phyloP scores from a whole-genome alignment of 768 basidiomycete species.

The Tremella mesenterica region DNA sequence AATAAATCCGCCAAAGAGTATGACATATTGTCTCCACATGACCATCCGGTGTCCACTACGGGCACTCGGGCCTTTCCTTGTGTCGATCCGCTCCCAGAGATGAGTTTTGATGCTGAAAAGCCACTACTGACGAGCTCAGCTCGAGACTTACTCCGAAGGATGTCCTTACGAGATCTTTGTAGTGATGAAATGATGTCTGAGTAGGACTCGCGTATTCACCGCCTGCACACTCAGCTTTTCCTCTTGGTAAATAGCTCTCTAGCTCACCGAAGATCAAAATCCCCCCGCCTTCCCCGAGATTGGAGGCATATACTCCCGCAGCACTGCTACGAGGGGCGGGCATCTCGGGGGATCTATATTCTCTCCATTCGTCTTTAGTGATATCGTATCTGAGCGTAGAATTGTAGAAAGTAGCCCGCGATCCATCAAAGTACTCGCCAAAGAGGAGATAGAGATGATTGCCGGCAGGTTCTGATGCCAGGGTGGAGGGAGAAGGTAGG shows the following conservation, averaged over 20 bases:
- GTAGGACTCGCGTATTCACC: slow-evolving; percentile 79
- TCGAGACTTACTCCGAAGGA: not conserved
- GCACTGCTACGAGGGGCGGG: slow-evolving; percentile 75
- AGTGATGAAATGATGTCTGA: slow-evolving; percentile 79
- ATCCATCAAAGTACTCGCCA: slow-evolving; percentile 82
- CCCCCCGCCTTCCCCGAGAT: slow-evolving; percentile 70
- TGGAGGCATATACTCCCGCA: slow-evolving; percentile 64
- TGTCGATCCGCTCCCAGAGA: slow-evolving; percentile 80
- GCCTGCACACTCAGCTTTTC: slow-evolving; percentile 47
- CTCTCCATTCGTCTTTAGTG: slow-evolving; percentile 73
- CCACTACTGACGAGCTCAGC: slow-evolving; percentile 41
- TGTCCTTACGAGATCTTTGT: slow-evolving; percentile 56
- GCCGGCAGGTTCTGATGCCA: slow-evolving; percentile 1
- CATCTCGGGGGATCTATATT: slow-evolving; percentile 71
- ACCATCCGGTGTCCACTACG: slow-evolving; percentile 83
- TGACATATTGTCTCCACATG: slow-evolving; percentile 75
- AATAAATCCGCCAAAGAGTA: slow-evolving; percentile 84
- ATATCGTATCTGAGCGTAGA: not conserved
- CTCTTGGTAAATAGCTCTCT: not conserved
- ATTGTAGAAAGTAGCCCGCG: slow-evolving; percentile 54
- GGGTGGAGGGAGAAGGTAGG: slow-evolving; percentile 51
- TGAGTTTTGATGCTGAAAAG: slow-evolving; percentile 67
- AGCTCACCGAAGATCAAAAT: slow-evolving; percentile 66
- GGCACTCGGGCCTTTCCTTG: slow-evolving; percentile 67
- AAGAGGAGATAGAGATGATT: slow-evolving; percentile 48